Percentiles rank a stretch among this genome's conserved stretches.
Evolutionary conservation across 2,329 filamentous ascomycete genomes (phyloP).

Genomic region (Aciculosporium take): DNA sequence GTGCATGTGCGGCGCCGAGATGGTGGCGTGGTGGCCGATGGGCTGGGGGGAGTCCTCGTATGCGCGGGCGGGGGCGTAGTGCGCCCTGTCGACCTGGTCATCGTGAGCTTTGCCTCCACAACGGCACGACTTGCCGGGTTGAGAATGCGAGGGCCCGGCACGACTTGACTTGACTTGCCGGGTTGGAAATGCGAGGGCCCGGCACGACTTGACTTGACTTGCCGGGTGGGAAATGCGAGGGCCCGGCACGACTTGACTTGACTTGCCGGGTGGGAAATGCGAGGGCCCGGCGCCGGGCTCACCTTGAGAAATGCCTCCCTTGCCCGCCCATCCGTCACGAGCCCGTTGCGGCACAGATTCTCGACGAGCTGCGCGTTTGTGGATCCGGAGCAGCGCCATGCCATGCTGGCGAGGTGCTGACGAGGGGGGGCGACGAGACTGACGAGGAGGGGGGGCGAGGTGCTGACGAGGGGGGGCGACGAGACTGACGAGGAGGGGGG

Average conservation of each 20-base stretch:
- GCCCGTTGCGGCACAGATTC: conserved; percentile 56
- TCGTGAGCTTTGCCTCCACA: neutral
- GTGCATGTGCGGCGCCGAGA: conserved; percentile 49
- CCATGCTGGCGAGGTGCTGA: conserved; percentile 44
- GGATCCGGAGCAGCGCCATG: conserved; percentile 70
- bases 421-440: too few species aligned
- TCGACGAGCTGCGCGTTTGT: conserved; percentile 63
- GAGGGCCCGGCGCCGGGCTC: neutral
- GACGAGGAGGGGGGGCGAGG: too few species aligned
- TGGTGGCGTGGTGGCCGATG: conserved; percentile 42
- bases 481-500: too few species aligned
- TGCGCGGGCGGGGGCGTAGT: conserved; percentile 59
- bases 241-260: too few species aligned
- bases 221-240: too few species aligned
- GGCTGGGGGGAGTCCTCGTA: conserved; percentile 49
- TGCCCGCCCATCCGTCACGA: conserved; percentile 60
- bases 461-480: neutral
- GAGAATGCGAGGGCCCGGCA: too few species aligned
- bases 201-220: too few species aligned
- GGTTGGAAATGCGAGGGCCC: too few species aligned
- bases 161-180: too few species aligned
- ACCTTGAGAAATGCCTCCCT: conserved; percentile 58
- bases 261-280: too few species aligned
- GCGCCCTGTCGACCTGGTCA: conserved; percentile 64
- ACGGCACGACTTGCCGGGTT: neutral